Evolutionary conservation across 805 yeast species (phyloP), one percentile per base, ranked within the genome.

Genomic region (Yarrowia deformans): DNA sequence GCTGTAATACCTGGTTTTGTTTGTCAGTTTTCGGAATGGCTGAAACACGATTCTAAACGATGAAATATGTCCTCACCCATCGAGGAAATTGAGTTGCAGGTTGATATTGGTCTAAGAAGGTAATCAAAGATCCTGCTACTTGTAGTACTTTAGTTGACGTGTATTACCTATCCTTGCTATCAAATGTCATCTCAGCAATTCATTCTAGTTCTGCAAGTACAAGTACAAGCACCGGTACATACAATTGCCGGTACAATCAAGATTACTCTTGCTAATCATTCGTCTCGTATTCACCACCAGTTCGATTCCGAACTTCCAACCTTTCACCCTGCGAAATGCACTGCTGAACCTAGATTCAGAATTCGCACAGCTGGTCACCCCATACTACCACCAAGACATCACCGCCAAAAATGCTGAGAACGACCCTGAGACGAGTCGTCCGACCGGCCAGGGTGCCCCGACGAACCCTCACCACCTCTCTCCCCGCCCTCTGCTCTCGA

Each of bases 331-430:
- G 18, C 5, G 18, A 34, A 18, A 34, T 49, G 54, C 54, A 49
- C 14, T 5, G 13, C 23, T 10, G 12, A 52, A 52, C 58, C 32
- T 52, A 5, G 58, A 52, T 52, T 52, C 58, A 52, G 35, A 52
- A 16, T 50, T 50, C 55, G 55, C 55, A 50, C 39, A 32, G 12
- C 23, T 32, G 10, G 40, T 50, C 55, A 50, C 55, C 55, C 55
- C 55, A 34, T 50, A 16, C 19, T 16, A 34, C 40, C 40, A 12
- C 23, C 2, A 8, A 9, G 2, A 16, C 32, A 52, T 18, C 58
- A 37, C 43, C 3, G 10, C 18, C 9, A 23, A 13, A 35, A 35
- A 54, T 54, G 60, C 60, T 54, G 60, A 13, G 60, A 54, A 39
- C 45, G 14, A 45, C 35, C 29, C 45, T 54, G 4, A 39, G 8